Evolutionary conservation across 495 filamentous ascomycete genomes (phyloP).

Genomic region (Cercophora samala): DNA sequence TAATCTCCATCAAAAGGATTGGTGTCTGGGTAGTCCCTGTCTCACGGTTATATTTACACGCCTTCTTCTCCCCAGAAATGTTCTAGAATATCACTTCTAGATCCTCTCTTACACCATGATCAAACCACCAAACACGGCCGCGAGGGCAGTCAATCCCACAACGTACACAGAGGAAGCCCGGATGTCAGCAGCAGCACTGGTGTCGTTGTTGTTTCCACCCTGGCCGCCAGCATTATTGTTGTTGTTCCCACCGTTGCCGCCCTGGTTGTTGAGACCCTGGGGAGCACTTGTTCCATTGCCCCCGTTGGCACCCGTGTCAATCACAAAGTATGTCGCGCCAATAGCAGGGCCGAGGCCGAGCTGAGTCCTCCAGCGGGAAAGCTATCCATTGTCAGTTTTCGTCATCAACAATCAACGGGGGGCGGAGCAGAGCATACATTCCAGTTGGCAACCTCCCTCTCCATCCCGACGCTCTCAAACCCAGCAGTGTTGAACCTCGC

Average conservation of each 20-base stretch:
- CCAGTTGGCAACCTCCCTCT: conserved; percentile 22
- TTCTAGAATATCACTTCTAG: too few species aligned
- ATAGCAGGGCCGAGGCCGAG: conserved; percentile 30
- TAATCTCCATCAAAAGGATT: too few species aligned
- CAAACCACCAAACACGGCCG: conserved; percentile 3
- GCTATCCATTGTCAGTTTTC: neutral
- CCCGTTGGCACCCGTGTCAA: conserved; percentile 21
- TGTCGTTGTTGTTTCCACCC: neutral
- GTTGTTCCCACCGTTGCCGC: conserved; percentile 3
- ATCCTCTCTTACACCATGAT: neutral
- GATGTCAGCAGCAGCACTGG: neutral
- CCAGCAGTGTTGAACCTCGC: conserved; percentile 21
- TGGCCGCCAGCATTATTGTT: neutral
- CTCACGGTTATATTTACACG: neutral
- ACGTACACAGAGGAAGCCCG: neutral
- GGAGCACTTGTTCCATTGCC: conserved; percentile 14
- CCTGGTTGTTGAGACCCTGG: neutral
- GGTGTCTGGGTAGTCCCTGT: neutral
- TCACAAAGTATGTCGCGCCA: conserved; percentile 28
- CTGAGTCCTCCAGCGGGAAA: conserved; percentile 14
- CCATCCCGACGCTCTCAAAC: conserved; percentile 27
- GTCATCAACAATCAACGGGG: neutral
- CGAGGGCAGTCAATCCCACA: neutral
- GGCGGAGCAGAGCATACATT: conserved; percentile 17
- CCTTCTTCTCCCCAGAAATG: neutral